Evolutionary conservation across 116 monocot species (phyloP), one percentile per base, ranked within the genome.

Genomic region (Papilionanthe hybrid): DNA sequence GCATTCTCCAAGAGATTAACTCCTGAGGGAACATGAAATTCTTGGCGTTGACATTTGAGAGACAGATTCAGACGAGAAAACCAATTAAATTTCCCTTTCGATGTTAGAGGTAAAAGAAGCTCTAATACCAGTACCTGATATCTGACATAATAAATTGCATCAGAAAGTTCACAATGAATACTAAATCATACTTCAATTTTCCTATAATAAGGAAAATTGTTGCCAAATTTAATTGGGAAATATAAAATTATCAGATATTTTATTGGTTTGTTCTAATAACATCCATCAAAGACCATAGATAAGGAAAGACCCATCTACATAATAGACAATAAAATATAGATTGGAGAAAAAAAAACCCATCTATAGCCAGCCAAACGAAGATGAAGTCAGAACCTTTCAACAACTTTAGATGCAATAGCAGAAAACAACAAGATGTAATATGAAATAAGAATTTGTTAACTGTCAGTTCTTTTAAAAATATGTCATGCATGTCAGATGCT

Each of bases 121-220:
- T 87, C 91, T 57, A 98, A 78, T 60, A 88, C 90, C 83, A 79
- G 85, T 78, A 93, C 86, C 78, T 98, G 98, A 82, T 98, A 98
- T 76, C 98, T 98, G 82, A 48, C 79, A 37, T 37, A 49, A 18
- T 82, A 55, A 60, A 66, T 43, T 67, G 17, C 43, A 60, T 47
- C 53, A 37, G 67, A 79, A 20, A 20, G 20, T 73, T 44, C 13
- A 43, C 9, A 73, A 43, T 17, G 5, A 73, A 73, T 20, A 43
- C 19, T 22, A 11, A 72, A 44, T 73, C 18, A 53, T 15, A 44
- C 44, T 4, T 20, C 7, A n/a, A n/a, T 44, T 73, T 73, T 0
- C n/a, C n/a, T 22, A 72, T 19, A 72, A 43, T 5, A n/a, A 73
- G 73, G 18, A 42, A 43, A n/a, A 30, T 71, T 17, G 32, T 37